Evolutionary conservation across 2,329 filamentous ascomycete genomes (phyloP).

Genomic region (Drechslerella stenobrocha): DNA sequence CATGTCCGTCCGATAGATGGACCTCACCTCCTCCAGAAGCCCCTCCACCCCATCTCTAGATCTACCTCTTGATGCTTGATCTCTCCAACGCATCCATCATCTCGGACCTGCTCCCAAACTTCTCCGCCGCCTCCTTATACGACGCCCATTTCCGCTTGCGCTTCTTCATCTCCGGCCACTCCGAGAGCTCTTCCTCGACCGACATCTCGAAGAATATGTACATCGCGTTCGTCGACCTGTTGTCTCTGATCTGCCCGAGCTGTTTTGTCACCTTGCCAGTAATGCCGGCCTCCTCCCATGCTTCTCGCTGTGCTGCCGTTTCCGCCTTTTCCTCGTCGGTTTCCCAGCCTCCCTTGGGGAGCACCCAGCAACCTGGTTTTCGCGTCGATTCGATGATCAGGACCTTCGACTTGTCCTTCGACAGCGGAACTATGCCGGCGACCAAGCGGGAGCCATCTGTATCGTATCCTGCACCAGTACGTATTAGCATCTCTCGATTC

Average conservation of each 20-base stretch:
- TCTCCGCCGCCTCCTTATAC: slow-evolving; percentile 77
- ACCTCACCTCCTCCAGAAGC: not conserved
- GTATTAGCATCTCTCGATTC: slow-evolving; percentile 2
- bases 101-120: slow-evolving; percentile 76
- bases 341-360: slow-evolving; percentile 98
- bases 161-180: slow-evolving; percentile 95
- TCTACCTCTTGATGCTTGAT: slow-evolving; percentile 48
- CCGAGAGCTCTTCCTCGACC: slow-evolving; percentile 79
- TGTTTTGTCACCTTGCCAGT: slow-evolving; percentile 80
- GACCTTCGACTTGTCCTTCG: slow-evolving; percentile 80
- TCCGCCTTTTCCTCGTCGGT: slow-evolving; percentile 84
- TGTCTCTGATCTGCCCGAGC: slow-evolving; percentile 83
- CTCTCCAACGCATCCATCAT: slow-evolving; percentile 82
- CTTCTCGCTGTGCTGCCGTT: slow-evolving; percentile 79
- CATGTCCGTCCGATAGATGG: not conserved
- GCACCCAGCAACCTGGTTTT: slow-evolving; percentile 82
- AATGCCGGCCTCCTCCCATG: slow-evolving; percentile 98
- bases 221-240: slow-evolving; percentile 59
- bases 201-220: slow-evolving; percentile 73
- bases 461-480: slow-evolving; percentile 73
- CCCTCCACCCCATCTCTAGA: slow-evolving; percentile 15
- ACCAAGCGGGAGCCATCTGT: slow-evolving; percentile 90
- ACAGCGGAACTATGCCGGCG: slow-evolving; percentile 89
- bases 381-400: slow-evolving; percentile 91
- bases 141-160: slow-evolving; percentile 87